phyloP scores from a whole-genome alignment of 352 stramenopile species.

The Thalassiosira mediterranea region DNA sequence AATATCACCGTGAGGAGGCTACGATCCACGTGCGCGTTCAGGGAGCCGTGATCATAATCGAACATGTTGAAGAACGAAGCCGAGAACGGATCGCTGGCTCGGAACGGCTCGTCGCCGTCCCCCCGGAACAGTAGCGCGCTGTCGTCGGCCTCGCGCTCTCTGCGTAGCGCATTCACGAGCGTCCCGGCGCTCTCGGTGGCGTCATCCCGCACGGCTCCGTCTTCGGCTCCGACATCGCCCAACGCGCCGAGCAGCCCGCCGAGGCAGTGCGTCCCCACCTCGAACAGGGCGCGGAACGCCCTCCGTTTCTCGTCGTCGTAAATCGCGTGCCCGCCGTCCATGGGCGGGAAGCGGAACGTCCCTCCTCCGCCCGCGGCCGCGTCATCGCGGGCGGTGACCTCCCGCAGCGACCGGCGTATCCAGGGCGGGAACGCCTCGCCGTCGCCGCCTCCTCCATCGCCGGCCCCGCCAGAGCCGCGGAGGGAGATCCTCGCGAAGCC shows the following conservation, averaged over 20 bases:
- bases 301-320: conserved; percentile 17
- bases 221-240: too few species aligned
- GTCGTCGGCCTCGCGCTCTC: not conserved
- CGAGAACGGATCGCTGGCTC: conserved; percentile 7
- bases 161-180: too few species aligned
- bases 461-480: not conserved
- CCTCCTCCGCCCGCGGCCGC: not conserved
- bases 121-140: not conserved
- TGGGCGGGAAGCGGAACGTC: conserved; percentile 16
- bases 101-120: conserved; percentile 16
- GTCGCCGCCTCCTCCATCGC: too few species aligned
- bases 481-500: conserved; percentile 16
- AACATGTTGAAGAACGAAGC: conserved; percentile 24
- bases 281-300: conserved; percentile 23
- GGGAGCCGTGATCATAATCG: conserved; percentile 23
- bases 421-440: too few species aligned
- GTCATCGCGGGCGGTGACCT: not conserved
- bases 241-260: not conserved
- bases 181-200: too few species aligned
- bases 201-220: too few species aligned
- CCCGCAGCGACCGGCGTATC: conserved; percentile 6
- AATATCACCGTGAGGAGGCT: conserved; percentile 23
- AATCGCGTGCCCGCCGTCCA: conserved; percentile 9
- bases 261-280: conserved; percentile 18
- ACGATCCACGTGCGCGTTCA: conserved; percentile 22